These are phyloP conservation scores for Solanum lycopersicoides DNA, from an alignment of 257 asterid genomes.

Conservation along the genomic window DNA sequence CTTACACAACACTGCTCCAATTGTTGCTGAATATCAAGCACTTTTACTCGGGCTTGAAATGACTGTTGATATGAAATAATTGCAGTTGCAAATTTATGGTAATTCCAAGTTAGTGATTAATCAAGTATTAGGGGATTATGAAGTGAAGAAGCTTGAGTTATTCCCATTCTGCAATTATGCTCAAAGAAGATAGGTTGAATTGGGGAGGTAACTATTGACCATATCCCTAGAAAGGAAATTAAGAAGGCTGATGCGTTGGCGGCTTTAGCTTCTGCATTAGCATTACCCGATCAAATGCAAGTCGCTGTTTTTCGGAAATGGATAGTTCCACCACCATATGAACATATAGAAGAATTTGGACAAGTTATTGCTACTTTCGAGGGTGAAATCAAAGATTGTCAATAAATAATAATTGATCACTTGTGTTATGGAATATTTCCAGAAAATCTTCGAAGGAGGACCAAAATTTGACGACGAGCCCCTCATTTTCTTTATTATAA, in stretches of 20 bases:
- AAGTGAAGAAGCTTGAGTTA: neutral
- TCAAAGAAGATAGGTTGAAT: neutral
- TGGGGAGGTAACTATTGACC: neutral
- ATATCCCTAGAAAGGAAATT: neutral
- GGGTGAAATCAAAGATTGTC: too few relatives aligned
- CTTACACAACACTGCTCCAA: neutral
- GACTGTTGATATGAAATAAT: neutral
- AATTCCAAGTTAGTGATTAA: neutral
- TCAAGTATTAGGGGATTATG: neutral
- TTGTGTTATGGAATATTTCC: too few relatives aligned
- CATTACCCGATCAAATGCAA: neutral
- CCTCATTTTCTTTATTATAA: too few relatives aligned
- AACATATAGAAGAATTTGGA: too few relatives aligned
- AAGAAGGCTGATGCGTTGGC: neutral
- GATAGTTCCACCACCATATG: too few relatives aligned
- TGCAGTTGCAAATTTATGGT: neutral
- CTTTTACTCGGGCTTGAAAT: neutral
- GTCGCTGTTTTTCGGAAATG: neutral
- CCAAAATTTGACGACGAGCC: too few relatives aligned
- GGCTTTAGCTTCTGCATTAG: neutral
- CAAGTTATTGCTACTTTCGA: too few relatives aligned
- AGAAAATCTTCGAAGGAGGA: too few relatives aligned
- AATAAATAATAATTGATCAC: too few relatives aligned
- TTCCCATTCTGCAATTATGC: neutral
- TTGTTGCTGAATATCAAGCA: neutral